phyloP scores from a whole-genome alignment of 257 asterid species.

The Handroanthus guayacan region DNA sequence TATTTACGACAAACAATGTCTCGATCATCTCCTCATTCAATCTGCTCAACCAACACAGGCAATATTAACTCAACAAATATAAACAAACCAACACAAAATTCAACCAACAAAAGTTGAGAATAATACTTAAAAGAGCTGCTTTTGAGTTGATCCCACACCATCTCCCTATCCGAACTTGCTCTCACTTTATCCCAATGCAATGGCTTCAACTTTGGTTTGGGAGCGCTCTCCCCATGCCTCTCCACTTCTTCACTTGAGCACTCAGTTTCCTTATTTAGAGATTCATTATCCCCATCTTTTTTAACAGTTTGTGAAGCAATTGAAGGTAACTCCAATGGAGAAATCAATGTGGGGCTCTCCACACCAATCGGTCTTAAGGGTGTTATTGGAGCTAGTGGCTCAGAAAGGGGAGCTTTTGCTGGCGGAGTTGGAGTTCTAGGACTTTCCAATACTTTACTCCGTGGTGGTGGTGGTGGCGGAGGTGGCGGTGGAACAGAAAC shows the following conservation, averaged over 20 bases:
- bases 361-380: slow-evolving; percentile 57
- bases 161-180: slow-evolving; percentile 92
- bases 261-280: slow-evolving; percentile 33
- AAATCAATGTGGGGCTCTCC: slow-evolving; percentile 51
- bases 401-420: slow-evolving; percentile 36
- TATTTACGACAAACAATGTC: slow-evolving; percentile 77
- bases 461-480: slow-evolving; percentile 47
- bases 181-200: slow-evolving; percentile 98
- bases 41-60: slow-evolving; percentile 48
- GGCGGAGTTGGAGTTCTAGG: slow-evolving; percentile 71
- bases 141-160: slow-evolving; percentile 98
- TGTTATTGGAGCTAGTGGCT: slow-evolving; percentile 54
- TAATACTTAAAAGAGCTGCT: slow-evolving; percentile 89
- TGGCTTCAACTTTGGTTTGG: slow-evolving; percentile 88
- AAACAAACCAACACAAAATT: neutral
- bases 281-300: slow-evolving; percentile 38
- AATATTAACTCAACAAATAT: neutral
- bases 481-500: slow-evolving; percentile 39
- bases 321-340: slow-evolving; percentile 67
- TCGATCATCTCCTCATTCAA: slow-evolving; percentile 98
- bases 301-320: slow-evolving; percentile 35
- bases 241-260: slow-evolving; percentile 39
- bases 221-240: slow-evolving; percentile 46
- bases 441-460: slow-evolving; percentile 60
- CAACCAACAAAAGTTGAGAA: slow-evolving; percentile 16